Evolutionary conservation across 1,284 basidiomycete genomes (phyloP).

Genomic region (Tilletia setariae): DNA sequence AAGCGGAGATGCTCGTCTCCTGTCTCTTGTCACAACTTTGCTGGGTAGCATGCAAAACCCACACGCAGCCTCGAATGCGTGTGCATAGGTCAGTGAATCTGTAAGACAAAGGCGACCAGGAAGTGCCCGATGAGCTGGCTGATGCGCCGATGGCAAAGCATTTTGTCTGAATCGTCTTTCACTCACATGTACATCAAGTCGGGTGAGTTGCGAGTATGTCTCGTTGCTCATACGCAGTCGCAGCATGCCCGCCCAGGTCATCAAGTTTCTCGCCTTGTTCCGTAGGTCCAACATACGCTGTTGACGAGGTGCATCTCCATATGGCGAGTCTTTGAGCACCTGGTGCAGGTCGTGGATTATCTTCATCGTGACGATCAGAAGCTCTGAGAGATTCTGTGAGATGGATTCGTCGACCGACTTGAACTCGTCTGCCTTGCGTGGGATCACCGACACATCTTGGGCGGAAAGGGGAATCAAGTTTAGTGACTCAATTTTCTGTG

Average conservation of each 20-base stretch:
- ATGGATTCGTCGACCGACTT: conserved; percentile 79
- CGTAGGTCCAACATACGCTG: conserved; percentile 44
- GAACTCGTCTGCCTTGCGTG: conserved; percentile 83
- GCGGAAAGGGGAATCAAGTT: conserved; percentile 73
- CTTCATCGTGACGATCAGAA: conserved; percentile 91
- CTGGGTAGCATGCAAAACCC: too few relatives aligned
- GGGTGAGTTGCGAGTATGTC: conserved; percentile 51
- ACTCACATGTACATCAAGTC: conserved; percentile 48
- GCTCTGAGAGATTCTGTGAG: conserved; percentile 82
- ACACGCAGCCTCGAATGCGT: too few relatives aligned
- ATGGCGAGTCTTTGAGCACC: conserved; percentile 46
- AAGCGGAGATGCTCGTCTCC: too few relatives aligned
- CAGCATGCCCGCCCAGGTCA: conserved; percentile 54
- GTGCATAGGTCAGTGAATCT: not conserved
- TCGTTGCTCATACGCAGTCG: conserved; percentile 53
- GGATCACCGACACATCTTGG: conserved; percentile 77
- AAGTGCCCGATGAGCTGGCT: not conserved
- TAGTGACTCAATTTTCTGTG: conserved; percentile 79
- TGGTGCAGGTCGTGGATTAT: conserved; percentile 64
- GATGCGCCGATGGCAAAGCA: not conserved
- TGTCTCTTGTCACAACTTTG: too few relatives aligned
- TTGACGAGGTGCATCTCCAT: conserved; percentile 27
- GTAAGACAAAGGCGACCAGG: not conserved
- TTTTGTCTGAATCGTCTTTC: too few relatives aligned
- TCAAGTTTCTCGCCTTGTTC: conserved; percentile 47